Percentiles rank a stretch among this genome's conserved stretches.
Evolutionary conservation across 2,329 filamentous ascomycete genomes (phyloP).

Genomic region (Clathrospora elynae): DNA sequence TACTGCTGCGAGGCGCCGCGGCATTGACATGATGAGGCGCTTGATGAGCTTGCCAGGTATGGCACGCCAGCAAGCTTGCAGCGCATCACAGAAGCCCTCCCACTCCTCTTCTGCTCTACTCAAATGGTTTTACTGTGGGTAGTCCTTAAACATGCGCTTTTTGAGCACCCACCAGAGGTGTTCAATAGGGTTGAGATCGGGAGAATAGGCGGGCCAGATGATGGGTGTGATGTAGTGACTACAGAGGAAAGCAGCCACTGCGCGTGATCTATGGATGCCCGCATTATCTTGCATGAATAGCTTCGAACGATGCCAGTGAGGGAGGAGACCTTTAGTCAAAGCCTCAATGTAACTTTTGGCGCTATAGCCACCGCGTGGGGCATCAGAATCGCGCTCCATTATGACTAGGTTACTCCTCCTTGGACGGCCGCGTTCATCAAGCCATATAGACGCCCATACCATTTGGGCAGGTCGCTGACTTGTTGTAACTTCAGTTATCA

Average conservation of each 20-base stretch:
- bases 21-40: slow-evolving; percentile 13
- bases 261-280: slow-evolving; percentile 22
- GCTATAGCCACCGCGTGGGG: slow-evolving; percentile 9
- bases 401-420: slow-evolving; percentile 11
- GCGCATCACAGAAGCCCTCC: slow-evolving; percentile 17
- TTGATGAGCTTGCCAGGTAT: slow-evolving; percentile 11
- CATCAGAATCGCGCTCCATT: slow-evolving; percentile 17
- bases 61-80: slow-evolving; percentile 13
- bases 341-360: slow-evolving; percentile 15
- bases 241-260: slow-evolving; percentile 15
- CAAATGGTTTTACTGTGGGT: slow-evolving; percentile 22
- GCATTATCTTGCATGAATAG: slow-evolving; percentile 31
- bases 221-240: slow-evolving; percentile 19
- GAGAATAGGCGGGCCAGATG: slow-evolving; percentile 27
- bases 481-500: slow-evolving; percentile 17
- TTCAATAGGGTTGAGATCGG: slow-evolving; percentile 39
- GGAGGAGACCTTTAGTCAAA: slow-evolving; percentile 15
- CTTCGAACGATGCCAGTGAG: slow-evolving; percentile 7
- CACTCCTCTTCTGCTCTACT: slow-evolving; percentile 9
- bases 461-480: slow-evolving; percentile 12
- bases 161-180: slow-evolving; percentile 32
- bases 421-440: slow-evolving; percentile 5
- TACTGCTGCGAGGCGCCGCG: slow-evolving; percentile 6
- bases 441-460: slow-evolving; percentile 23
- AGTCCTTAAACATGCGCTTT: slow-evolving; percentile 19